Base-by-base conservation (phyloP, 768 basidiomycete species). In the Erythrobasidium yunnanense region DNA sequence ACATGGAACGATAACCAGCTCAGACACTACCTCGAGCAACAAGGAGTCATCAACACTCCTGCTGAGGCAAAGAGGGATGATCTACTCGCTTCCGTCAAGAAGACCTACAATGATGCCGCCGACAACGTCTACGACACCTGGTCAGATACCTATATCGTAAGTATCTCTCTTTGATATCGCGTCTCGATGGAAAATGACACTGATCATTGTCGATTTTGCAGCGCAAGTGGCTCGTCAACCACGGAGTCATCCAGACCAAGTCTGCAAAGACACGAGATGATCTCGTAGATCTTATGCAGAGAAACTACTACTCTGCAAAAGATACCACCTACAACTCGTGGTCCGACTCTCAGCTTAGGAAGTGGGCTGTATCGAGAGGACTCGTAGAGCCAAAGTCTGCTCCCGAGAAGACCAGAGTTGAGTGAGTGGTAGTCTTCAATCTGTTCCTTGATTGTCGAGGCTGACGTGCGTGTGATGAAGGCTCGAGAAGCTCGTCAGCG, bases 141-240 rank as follows among this genome's bases (percentile, higher is more conserved):
- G 92, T 85, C 84, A 58, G 86, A 88, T 74, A 85, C 83, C 2
- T 87, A 88, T 74, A 83, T 91, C 55, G 87, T 87, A 68, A 54
- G 84, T 74, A 25, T 55, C 2, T 11, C 34, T 55, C 20, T 0
- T 25, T n/a, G 25, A 0, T 52, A 27, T 22, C 23, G 23, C 11
- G 54, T 38, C 23, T 11, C 33, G 23, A 25, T 22, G 25, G 22
- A 22, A 13, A 63, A 38, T 13, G n/a, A 4, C 29, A n/a, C 30
- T 25, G 3, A 27, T 29, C 23, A 17, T 30, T 3, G 15, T 20
- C 6, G 65, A 7, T 18, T 50, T n/a, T 1, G 27, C 23, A 46
- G 32, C 67, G 35, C 38, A 53, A 54, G 25, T 68, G 63, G 49
- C 52, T 51, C 33, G 27, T 57, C 15, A 76, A 81, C 7, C 89